Evolutionary conservation across 2,329 filamentous ascomycete genomes (phyloP).

Genomic region (Penicillium brasilianum): DNA sequence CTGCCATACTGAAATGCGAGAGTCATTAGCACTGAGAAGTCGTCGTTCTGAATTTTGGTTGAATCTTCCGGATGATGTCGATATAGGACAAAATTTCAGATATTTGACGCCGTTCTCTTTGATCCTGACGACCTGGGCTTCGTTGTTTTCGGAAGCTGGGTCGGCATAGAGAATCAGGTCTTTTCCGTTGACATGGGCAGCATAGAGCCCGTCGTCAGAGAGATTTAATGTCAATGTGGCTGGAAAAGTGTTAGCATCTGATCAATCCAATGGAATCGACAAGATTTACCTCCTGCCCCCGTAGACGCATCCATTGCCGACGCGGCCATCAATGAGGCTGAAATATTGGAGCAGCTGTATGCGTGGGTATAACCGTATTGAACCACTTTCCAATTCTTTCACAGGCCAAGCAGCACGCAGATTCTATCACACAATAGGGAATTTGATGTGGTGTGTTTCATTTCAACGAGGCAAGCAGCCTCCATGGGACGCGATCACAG

Average conservation of each 20-base stretch:
- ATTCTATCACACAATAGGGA: neutral
- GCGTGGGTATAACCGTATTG: neutral
- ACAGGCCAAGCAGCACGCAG: neutral
- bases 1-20: conserved; percentile 45
- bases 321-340: conserved; percentile 6
- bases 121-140: conserved; percentile 38
- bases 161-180: conserved; percentile 42
- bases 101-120: conserved; percentile 40
- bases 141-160: conserved; percentile 36
- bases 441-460: neutral
- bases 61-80: neutral
- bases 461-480: neutral
- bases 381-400: too few relatives aligned
- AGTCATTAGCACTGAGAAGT: conserved; percentile 42
- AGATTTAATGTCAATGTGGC: conserved; percentile 30
- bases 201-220: conserved; percentile 39
- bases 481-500: conserved; percentile 2
- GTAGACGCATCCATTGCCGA: conserved; percentile 38
- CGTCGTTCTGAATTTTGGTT: conserved; percentile 33
- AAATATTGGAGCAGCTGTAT: neutral
- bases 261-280: conserved; percentile 6
- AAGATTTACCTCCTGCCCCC: conserved; percentile 32
- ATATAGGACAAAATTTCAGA: conserved; percentile 37
- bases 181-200: conserved; percentile 37
- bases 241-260: conserved; percentile 9